Conservation (phyloP, 441 rosid genomes). For the Lepidium campestre region DNA sequence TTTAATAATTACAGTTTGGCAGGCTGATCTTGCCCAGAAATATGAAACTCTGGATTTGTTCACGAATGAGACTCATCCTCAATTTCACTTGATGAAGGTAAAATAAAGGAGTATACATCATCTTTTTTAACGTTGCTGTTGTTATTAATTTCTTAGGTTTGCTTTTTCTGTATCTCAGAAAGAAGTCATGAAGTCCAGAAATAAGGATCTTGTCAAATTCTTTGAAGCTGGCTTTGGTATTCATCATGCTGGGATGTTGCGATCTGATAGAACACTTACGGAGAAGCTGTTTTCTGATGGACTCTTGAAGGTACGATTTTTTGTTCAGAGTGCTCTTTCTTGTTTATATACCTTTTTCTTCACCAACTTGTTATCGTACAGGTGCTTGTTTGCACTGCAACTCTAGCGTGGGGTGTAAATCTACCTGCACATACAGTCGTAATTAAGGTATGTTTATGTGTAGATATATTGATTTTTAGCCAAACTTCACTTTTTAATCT, state of each 20-base stretch:
- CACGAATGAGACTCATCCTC: slow-evolving; percentile 67
- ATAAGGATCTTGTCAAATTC: slow-evolving; percentile 83
- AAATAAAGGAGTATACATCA: slow-evolving; percentile 8
- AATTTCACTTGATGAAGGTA: slow-evolving; percentile 64
- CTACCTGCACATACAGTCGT: slow-evolving; percentile 98
- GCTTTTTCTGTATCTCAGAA: slow-evolving; percentile 46
- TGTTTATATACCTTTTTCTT: slow-evolving; percentile 5
- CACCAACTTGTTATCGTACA: slow-evolving; percentile 29
- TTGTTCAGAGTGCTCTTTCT: slow-evolving; percentile 18
- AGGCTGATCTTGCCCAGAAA: slow-evolving; percentile 84
- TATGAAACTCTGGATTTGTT: slow-evolving; percentile 65
- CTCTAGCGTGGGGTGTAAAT: slow-evolving; percentile 99
- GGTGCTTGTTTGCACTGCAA: slow-evolving; percentile 99
- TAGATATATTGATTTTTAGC: background rate
- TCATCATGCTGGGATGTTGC: slow-evolving; percentile 99
- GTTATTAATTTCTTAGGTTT: slow-evolving; percentile 5
- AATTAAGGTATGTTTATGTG: slow-evolving; percentile 65
- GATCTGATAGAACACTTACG: slow-evolving; percentile 91
- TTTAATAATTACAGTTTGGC: slow-evolving; percentile 26
- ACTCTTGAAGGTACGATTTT: slow-evolving; percentile 67
- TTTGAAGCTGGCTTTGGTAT: slow-evolving; percentile 79
- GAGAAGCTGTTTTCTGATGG: slow-evolving; percentile 92
- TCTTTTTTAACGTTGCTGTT: background rate
- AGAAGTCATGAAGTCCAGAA: slow-evolving; percentile 92
- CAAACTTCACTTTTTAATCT: slow-evolving; percentile 8